Evolutionary conservation across 1,284 basidiomycete species (phyloP), one percentile per base, ranked within the genome.

Genomic region (Apiotrichum sp.): DNA sequence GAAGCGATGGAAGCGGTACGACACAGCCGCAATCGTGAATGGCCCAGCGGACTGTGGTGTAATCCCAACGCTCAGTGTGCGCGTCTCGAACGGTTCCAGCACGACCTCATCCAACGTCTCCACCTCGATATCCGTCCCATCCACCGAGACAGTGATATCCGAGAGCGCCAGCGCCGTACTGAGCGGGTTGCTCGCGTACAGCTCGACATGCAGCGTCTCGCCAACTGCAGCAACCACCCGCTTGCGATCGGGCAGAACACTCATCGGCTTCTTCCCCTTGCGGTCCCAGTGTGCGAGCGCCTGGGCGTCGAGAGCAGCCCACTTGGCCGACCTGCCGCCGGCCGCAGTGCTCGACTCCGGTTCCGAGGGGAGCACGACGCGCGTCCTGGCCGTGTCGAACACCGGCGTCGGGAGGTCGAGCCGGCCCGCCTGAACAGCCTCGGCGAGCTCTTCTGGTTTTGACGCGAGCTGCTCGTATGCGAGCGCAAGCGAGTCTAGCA

Each of bases 401-500:
- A 74, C 53, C 2, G 71, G 70, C 4, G 68, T 68, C 1, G 71
- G 71, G 8, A 75, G 57, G 8, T 62, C 57, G 5, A 75, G 50
- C 53, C 60, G 65, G 4, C 47, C 36, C 8, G 60, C 62, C 35
- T 62, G 51, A 5, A 64, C 58, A 1, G 63, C 57, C 9, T 56
- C 64, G 3, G 22, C 47, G 1, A 72, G 64, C 45, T 62, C 51
- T 1, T 75, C 67, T 0, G 72, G 71, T 33, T 66, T 65, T 14
- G 62, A 51, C 2, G 47, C 55, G 6, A 75, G 63, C 66, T 75
- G 71, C 70, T 73, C 75, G 65, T 77, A 80, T 3, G 80, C 79
- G 13, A 78, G 65, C 5, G 67, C 65, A 42, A 82, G 70, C 54
- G 79, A 79, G 44, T 79, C 74, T 50, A 82, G 61, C 34, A 77